Evolutionary conservation across 2,329 filamentous ascomycete species (phyloP), one percentile per base, ranked within the genome.

Genomic region (Pseudocercospora crystallina): DNA sequence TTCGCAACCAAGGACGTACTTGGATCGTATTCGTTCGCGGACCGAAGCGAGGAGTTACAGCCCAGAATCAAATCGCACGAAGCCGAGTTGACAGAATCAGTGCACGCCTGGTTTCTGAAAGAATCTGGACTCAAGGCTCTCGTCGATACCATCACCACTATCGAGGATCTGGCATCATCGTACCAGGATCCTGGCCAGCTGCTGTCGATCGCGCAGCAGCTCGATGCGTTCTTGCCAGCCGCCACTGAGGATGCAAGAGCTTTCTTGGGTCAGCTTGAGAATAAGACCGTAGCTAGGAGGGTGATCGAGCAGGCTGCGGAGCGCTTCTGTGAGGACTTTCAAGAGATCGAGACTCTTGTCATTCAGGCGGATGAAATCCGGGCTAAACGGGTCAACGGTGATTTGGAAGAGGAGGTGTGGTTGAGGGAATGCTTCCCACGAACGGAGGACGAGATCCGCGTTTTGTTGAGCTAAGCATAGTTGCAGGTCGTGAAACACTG

Each of bases 181-280:
- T 65, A 65, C 50, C 59, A 60, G 43, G 58, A 64, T 40, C 61
- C 64, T 2, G 41, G 48, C 5, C 58, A 73, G 29, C 75, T 97
- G n/a, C 72, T 80, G 1, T 73, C 77, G 43, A 84, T 86, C 2
- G 89, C 89, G 61, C 88, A 91, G 62, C 80, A 79, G 35, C 77
- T 99, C 5, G 94, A 99, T 65, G 85, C 90, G 54, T 99, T 97
- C 72, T 76, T 99, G 17, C 91, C 94, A 0, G 95, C 90, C 1
- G 94, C 92, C 2, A 78, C 96, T 29, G 92, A 96, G 77, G 94
- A 99, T 67, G 91, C 91, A 2, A 84, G 89, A 61, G 87, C 94
- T 43, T 89, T 90, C 53, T 71, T 97, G 20, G 86, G 85, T 57
- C 76, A 82, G 36, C 73, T 99, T 1, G 84, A 87, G 55, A 87